phyloP scores from a whole-genome alignment of 306 rosid species.

The Begonia masoniana region DNA sequence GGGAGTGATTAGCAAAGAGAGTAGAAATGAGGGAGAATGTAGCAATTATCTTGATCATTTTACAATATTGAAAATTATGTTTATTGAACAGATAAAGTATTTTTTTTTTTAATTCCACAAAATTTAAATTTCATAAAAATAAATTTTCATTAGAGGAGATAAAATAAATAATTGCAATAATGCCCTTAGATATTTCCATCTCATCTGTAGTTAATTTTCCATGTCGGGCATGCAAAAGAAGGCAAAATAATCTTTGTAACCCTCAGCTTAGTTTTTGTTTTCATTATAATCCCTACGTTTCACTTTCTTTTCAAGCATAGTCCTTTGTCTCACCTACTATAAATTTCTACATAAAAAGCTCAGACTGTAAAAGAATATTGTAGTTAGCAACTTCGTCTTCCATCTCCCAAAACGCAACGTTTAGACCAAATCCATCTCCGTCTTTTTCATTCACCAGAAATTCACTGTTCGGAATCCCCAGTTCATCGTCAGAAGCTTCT shows the following conservation, averaged over 20 bases:
- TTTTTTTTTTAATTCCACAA: too few species aligned
- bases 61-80: too few species aligned
- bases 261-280: neutral
- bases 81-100: too few species aligned
- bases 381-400: conserved; percentile 82
- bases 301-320: neutral
- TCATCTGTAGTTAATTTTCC: too few species aligned
- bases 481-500: conserved; percentile 86
- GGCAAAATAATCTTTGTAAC: neutral
- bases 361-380: conserved; percentile 52
- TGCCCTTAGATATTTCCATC: too few species aligned
- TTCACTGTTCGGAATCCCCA: conserved; percentile 59
- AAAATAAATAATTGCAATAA: too few species aligned
- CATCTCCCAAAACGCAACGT: conserved; percentile 64
- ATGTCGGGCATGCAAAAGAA: too few species aligned
- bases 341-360: conserved; percentile 36
- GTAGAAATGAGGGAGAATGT: too few species aligned
- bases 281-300: neutral
- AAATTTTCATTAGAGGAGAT: too few species aligned
- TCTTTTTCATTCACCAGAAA: conserved; percentile 2
- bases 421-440: conserved; percentile 21
- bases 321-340: neutral
- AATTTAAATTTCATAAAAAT: too few species aligned
- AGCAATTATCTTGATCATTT: too few species aligned
- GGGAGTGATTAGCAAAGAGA: too few species aligned